phyloP scores from a whole-genome alignment of 352 stramenopile genomes.

The Vaucheria bursata region DNA sequence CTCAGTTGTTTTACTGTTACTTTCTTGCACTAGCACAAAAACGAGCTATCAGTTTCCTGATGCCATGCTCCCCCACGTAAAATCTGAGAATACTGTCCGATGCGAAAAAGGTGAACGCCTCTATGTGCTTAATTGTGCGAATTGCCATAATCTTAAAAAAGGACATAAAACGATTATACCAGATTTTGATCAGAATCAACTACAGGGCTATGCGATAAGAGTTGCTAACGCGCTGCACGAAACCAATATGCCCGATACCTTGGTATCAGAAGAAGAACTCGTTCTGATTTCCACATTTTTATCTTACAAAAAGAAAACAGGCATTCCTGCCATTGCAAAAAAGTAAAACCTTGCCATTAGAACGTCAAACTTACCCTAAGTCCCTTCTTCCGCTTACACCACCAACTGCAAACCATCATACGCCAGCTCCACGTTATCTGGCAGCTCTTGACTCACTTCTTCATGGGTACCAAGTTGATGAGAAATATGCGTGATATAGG shows the following conservation, averaged over 20 bases:
- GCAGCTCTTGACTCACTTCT: not conserved
- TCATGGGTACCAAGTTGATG: not conserved
- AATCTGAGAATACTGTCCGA: not conserved
- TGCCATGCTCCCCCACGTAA: not conserved
- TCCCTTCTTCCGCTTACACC: no score
- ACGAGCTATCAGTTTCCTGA: not conserved
- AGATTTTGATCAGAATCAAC: not conserved
- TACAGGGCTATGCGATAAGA: not conserved
- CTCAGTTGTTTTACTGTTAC: not conserved
- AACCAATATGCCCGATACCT: not conserved
- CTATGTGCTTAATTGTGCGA: not conserved
- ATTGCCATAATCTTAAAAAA: not conserved
- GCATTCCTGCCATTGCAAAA: no score
- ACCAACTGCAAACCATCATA: not conserved
- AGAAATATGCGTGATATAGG: conserved; percentile 1
- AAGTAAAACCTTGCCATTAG: no score
- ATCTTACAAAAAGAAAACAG: conserved; percentile 3
- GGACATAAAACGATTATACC: not conserved
- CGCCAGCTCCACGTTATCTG: not conserved
- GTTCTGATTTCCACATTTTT: not conserved
- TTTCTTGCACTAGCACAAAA: not conserved
- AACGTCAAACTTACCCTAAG: no score
- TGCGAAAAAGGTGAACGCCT: not conserved
- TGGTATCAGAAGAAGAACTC: not conserved
- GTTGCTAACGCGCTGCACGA: not conserved